Base-by-base conservation (phyloP, 1,284 basidiomycete species). In the Earliella scabrosa region DNA sequence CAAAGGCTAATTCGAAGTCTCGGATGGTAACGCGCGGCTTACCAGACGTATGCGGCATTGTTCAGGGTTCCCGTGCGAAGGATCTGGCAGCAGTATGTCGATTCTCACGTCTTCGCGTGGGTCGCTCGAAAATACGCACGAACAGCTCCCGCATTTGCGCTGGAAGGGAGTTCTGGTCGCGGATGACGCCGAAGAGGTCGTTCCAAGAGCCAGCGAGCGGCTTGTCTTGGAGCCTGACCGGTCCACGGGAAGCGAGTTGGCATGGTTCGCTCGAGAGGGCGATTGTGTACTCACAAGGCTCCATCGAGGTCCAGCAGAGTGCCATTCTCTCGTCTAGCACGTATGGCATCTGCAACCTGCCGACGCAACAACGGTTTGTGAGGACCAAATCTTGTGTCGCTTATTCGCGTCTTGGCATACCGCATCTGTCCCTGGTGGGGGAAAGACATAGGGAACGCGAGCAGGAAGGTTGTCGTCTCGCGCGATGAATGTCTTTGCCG, bases 91-190 rank as follows among this genome's bases (percentile, higher is more conserved):
- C n/a, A 9, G 45, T 2, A 8, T 16, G 11, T n/a, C 11, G 2
- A 14, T 23, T 11, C 11, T 40, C 20, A 24, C 39, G 20, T 23
- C 11, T 24, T 11, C 39, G 21, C 13, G 18, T 8, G 8, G 18
- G 8, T 11, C 21, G 10, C 24, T 5, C 11, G 39, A 16, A 5
- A n/a, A 24, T 1, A 55, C 65, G 21, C 43, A 69, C 68, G 31
- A 71, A 48, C 35, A 69, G 61, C 53, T 71, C 68, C 7, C 70
- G 58, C 67, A 71, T 66, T 16, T 55, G 39, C 2, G 58, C 68
- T 8, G 69, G 65, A 32, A 71, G 50, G 16, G 64, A 52, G 46
- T 63, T 68, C 36, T 68, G 65, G 51, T 62, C 61, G 14, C 70
- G 59, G 34, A 71, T 53, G 31, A 60, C 60, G 4, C 45, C 43